Evolutionary conservation across 1,284 basidiomycete genomes (phyloP).

Genomic region (Amylostereum areolatum): DNA sequence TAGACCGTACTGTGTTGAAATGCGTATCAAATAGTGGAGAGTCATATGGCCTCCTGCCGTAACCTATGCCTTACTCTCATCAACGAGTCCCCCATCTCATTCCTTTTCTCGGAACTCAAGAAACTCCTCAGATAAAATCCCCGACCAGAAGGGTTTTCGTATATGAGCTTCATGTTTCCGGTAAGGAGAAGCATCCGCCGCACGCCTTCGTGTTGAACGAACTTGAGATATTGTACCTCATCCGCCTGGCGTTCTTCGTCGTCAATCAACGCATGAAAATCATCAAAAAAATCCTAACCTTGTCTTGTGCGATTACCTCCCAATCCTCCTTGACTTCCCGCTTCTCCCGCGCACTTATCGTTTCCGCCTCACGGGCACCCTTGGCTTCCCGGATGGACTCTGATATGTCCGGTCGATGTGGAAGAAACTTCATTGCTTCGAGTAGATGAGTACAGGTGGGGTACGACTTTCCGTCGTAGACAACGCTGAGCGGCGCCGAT

Average conservation of each 20-base stretch:
- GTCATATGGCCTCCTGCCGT: too few species aligned
- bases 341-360: conserved; percentile 41
- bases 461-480: conserved; percentile 44
- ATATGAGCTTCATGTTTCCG: too few species aligned
- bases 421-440: conserved; percentile 61
- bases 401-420: conserved; percentile 40
- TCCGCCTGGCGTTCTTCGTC: conserved; percentile 44
- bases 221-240: conserved; percentile 52
- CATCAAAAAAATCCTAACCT: conserved; percentile 30
- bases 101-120: too few species aligned
- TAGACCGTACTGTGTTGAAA: too few species aligned
- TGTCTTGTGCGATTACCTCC: conserved; percentile 36
- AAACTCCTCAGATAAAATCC: too few species aligned
- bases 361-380: too few species aligned
- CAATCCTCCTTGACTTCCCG: conserved; percentile 36
- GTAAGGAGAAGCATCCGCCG: conserved; percentile 39
- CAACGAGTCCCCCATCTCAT: too few species aligned
- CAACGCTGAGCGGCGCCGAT: too few species aligned
- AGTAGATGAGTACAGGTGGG: conserved; percentile 61
- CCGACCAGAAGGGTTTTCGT: too few species aligned
- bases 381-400: conserved; percentile 43
- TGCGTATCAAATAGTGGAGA: too few species aligned
- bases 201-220: conserved; percentile 52
- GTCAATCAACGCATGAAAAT: background rate
- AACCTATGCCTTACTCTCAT: too few species aligned